phyloP scores from a whole-genome alignment of 139 green algal species.

The Asterochloris sp. region DNA sequence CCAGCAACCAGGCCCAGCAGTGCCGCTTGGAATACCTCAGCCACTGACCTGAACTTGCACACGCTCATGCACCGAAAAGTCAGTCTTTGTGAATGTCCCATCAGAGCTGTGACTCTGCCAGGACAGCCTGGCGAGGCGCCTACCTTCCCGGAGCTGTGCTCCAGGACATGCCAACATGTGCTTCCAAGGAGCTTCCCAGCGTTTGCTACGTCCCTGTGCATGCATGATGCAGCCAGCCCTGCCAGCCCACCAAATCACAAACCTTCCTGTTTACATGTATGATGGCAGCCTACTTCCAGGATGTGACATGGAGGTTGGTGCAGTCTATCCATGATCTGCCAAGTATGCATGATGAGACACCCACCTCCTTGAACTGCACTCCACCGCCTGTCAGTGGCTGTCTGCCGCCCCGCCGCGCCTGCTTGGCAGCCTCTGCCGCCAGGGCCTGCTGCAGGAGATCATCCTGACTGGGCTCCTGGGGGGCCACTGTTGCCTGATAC shows the following conservation, averaged over 20 bases:
- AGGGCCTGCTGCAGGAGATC: conserved; percentile 44
- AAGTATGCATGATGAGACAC: neutral
- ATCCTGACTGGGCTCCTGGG: neutral
- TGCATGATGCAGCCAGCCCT: neutral
- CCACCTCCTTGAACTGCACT: conserved; percentile 63
- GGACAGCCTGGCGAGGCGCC: too few species aligned
- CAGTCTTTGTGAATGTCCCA: too few species aligned
- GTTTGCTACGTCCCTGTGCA: neutral
- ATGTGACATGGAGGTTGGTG: neutral
- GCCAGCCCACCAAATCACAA: neutral
- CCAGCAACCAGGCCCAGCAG: too few species aligned
- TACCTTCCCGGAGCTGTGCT: too few species aligned
- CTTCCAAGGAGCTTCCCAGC: neutral
- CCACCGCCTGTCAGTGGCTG: conserved; percentile 16
- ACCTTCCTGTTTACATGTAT: neutral
- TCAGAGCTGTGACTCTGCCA: too few species aligned
- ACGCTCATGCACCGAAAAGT: too few species aligned
- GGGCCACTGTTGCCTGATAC: too few species aligned
- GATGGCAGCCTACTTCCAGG: neutral
- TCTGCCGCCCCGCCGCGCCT: conserved; percentile 21
- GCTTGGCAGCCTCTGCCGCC: conserved; percentile 40
- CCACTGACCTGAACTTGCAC: too few species aligned
- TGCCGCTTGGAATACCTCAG: too few species aligned
- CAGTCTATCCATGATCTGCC: neutral
- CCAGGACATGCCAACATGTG: too few species aligned